These are phyloP conservation scores for Capsella bursapastoris DNA, from an alignment of 345 rosid genomes.

Conservation along the genomic window DNA sequence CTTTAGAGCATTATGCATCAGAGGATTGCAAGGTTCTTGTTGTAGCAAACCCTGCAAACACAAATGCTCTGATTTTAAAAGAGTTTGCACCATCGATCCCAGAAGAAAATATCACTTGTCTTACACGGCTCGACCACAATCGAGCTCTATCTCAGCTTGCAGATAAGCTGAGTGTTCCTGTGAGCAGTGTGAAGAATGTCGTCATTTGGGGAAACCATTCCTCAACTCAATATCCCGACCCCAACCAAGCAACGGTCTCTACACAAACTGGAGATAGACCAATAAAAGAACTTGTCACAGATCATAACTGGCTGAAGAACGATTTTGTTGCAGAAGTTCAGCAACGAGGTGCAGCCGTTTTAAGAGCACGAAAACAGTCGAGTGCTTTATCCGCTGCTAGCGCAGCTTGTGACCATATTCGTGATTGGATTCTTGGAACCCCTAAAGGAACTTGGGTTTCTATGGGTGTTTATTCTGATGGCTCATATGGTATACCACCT, in stretches of 20 bases:
- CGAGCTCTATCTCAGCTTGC: slow-evolving; percentile 78
- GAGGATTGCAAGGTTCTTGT: slow-evolving; percentile 80
- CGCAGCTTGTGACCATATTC: slow-evolving; percentile 88
- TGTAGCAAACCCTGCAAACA: slow-evolving; percentile 90
- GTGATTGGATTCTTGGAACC: slow-evolving; percentile 87
- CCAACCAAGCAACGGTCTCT: slow-evolving; percentile 62
- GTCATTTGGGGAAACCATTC: slow-evolving; percentile 93
- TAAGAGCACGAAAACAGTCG: slow-evolving; percentile 68
- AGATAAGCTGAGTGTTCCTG: slow-evolving; percentile 60
- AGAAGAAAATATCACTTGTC: slow-evolving; percentile 75
- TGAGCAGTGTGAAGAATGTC: slow-evolving; percentile 68
- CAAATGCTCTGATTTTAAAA: slow-evolving; percentile 78
- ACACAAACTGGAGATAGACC: slow-evolving; percentile 50
- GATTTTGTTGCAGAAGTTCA: slow-evolving; percentile 69
- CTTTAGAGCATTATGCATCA: slow-evolving; percentile 75
- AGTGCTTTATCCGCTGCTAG: slow-evolving; percentile 89
- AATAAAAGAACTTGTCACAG: slow-evolving; percentile 54
- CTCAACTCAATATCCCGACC: slow-evolving; percentile 92
- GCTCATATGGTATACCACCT: slow-evolving; percentile 71
- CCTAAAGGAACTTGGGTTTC: slow-evolving; percentile 87
- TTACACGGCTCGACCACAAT: slow-evolving; percentile 85
- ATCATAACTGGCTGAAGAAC: slow-evolving; percentile 68
- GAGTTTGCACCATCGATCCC: slow-evolving; percentile 88
- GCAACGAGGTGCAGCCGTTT: slow-evolving; percentile 72
- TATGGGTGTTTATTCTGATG: slow-evolving; percentile 94